These are phyloP conservation scores for Talaromyces proteolyticus DNA, from an alignment of 495 filamentous ascomycete species.

Conservation along the genomic window DNA sequence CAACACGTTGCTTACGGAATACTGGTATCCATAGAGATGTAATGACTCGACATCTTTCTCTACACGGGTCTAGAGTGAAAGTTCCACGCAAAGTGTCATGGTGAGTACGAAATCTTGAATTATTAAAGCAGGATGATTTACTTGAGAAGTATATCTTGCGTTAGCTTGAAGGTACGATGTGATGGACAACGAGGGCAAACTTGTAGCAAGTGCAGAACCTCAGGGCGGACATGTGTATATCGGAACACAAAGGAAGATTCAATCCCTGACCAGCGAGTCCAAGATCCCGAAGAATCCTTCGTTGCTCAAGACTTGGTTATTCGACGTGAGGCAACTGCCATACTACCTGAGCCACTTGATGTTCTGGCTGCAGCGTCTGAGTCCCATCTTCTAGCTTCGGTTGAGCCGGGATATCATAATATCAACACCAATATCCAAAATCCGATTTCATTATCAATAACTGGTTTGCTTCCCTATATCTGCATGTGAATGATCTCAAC, in stretches of 20 bases:
- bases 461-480: neutral
- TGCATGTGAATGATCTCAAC: neutral
- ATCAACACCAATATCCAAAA: neutral
- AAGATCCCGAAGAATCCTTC: neutral
- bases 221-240: conserved; percentile 5
- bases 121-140: neutral
- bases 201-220: conserved; percentile 1
- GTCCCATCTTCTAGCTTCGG: neutral
- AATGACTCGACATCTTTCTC: conserved; percentile 6
- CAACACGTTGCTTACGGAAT: neutral
- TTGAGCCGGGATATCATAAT: neutral
- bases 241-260: conserved; percentile 1
- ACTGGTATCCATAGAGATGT: conserved; percentile 4
- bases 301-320: neutral
- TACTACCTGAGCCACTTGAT: neutral
- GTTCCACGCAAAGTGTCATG: conserved; percentile 6
- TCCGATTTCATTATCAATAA: neutral
- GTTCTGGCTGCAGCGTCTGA: neutral
- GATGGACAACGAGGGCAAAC: conserved; percentile 4
- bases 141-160: conserved; percentile 1
- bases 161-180: conserved; percentile 4
- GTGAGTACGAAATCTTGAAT: neutral
- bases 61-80: conserved; percentile 4
- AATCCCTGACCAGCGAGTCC: neutral
- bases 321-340: neutral